Conservation (phyloP, 768 basidiomycete genomes). For the Tulasnella sp. region DNA sequence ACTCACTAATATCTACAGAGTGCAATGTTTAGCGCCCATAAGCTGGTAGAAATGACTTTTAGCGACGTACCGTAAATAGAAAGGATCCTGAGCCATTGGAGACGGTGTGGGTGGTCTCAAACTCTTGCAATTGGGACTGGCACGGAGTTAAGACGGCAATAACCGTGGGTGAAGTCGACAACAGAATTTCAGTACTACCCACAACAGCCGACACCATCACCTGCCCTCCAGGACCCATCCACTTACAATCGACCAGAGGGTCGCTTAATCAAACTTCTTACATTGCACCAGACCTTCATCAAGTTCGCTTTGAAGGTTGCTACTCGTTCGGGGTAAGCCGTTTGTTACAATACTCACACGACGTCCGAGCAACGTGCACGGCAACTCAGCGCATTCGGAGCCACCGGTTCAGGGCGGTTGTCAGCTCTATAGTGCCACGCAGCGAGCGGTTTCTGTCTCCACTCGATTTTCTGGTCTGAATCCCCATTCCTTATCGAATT, state of each 20-base stretch:
- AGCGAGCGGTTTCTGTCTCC: background rate
- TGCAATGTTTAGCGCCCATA: constrained; percentile 25
- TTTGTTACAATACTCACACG: background rate
- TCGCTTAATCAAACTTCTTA: background rate
- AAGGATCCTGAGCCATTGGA: constrained; percentile 57
- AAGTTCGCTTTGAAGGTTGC: background rate
- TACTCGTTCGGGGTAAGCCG: background rate
- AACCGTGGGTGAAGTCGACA: background rate
- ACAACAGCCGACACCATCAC: background rate
- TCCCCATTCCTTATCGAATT: background rate
- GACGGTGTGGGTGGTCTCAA: constrained; percentile 35
- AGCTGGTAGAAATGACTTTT: constrained; percentile 8
- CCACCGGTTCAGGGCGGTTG: background rate
- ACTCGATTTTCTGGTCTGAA: background rate
- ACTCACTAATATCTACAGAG: constrained; percentile 47
- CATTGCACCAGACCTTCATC: background rate
- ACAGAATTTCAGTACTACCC: constrained; percentile 5
- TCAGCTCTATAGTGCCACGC: background rate
- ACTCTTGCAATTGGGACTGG: background rate
- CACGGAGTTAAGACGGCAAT: background rate
- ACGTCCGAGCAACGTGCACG: background rate
- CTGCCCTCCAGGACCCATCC: background rate
- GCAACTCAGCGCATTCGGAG: background rate
- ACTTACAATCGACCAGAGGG: background rate
- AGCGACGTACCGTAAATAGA: constrained; percentile 60